These are phyloP conservation scores for Scutellaria galericulata DNA, from an alignment of 257 asterid species.

Conservation along the genomic window DNA sequence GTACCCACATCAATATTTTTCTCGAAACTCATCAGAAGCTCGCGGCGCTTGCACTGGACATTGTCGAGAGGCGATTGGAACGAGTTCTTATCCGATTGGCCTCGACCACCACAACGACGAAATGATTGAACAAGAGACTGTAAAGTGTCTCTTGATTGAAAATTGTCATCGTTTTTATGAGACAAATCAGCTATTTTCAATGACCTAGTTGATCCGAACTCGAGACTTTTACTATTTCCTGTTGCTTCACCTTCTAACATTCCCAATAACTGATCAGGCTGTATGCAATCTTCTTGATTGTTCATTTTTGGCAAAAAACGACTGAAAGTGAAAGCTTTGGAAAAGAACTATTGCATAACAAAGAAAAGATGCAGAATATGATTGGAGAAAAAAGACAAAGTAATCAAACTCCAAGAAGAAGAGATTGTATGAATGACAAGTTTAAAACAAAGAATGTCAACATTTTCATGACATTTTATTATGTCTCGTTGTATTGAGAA, in stretches of 20 bases:
- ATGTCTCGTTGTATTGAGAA: conserved; percentile 5
- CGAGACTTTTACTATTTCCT: neutral
- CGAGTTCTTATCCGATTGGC: neutral
- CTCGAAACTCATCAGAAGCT: conserved; percentile 5
- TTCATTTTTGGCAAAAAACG: conserved; percentile 25
- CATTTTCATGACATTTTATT: conserved; percentile 27
- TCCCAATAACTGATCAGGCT: conserved; percentile 1
- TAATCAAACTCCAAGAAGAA: conserved; percentile 10
- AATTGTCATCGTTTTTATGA: conserved; percentile 2
- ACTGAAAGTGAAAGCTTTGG: neutral
- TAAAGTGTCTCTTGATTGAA: conserved; percentile 41
- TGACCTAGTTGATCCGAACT: neutral
- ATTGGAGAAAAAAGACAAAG: neutral
- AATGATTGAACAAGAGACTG: conserved; percentile 51
- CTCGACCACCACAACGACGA: conserved; percentile 30
- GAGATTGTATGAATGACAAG: conserved; percentile 39
- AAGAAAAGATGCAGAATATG: neutral
- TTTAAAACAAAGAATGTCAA: conserved; percentile 29
- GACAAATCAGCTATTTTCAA: neutral
- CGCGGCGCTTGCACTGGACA: conserved; percentile 30
- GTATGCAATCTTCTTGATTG: neutral
- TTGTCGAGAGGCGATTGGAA: neutral
- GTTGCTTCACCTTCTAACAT: conserved; percentile 10
- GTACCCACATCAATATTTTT: conserved; percentile 33
- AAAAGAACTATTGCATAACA: neutral